Evolutionary conservation across 129 eudicot species (phyloP).

Genomic region (Artemisia annua): DNA sequence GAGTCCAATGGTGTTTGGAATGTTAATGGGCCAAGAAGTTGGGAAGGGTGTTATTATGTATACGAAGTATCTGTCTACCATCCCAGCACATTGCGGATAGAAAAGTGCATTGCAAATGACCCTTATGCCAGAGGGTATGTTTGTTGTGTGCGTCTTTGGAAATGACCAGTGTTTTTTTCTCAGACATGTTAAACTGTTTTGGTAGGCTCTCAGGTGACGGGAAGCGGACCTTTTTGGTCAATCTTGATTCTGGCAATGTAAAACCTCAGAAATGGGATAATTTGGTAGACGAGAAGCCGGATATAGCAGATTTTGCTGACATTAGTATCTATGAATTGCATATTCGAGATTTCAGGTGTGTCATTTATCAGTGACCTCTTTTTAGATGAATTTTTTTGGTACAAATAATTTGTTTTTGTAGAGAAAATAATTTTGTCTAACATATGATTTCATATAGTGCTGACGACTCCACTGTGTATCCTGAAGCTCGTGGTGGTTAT

Average conservation of each 20-base stretch:
- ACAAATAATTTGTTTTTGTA: too few relatives aligned
- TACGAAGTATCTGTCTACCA: constrained; percentile 85
- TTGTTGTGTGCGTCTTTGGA: constrained; percentile 2
- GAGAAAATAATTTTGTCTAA: background rate
- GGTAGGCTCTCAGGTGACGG: constrained; percentile 82
- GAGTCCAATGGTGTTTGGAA: constrained; percentile 90
- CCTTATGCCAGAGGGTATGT: constrained; percentile 98
- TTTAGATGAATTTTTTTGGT: background rate
- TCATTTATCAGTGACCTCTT: background rate
- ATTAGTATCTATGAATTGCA: constrained; percentile 89
- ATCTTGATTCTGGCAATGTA: constrained; percentile 65
- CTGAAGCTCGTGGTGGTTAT: constrained; percentile 79
- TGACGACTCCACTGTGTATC: constrained; percentile 62
- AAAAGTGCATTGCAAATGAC: constrained; percentile 85
- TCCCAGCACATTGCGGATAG: constrained; percentile 72
- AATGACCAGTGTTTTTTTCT: background rate
- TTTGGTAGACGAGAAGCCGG: constrained; percentile 72
- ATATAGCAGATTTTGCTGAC: constrained; percentile 63
- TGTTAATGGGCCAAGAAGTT: constrained; percentile 57
- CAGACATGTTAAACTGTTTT: constrained; percentile 1
- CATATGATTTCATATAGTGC: constrained; percentile 44
- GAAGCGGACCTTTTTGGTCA: constrained; percentile 63
- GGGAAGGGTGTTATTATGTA: constrained; percentile 94
- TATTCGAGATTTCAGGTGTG: constrained; percentile 93
- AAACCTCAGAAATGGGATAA: constrained; percentile 86